Percentiles rank a stretch among this genome's conserved stretches.
phyloP scores from a whole-genome alignment of 2,329 filamentous ascomycete genomes.

The Fusarium sp. region DNA sequence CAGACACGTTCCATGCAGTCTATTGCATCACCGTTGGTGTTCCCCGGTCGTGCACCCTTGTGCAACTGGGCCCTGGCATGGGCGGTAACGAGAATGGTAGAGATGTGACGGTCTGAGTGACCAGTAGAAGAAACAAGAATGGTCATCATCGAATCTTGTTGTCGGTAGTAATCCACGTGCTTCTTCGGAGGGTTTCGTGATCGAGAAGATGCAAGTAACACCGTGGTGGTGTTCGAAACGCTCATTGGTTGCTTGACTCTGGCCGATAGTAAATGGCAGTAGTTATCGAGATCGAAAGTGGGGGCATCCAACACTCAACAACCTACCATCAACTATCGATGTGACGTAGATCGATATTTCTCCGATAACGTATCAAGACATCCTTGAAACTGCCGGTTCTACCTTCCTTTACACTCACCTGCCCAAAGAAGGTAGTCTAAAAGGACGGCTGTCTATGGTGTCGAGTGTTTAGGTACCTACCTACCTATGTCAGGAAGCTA shows the following conservation, averaged over 20 bases:
- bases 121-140: slow-evolving; percentile 24
- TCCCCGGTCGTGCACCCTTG: neutral
- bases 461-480: too few species aligned
- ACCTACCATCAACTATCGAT: neutral
- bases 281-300: slow-evolving; percentile 8
- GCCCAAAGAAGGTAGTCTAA: neutral
- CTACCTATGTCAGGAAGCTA: neutral
- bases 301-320: neutral
- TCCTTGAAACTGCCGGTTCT: neutral
- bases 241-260: slow-evolving; percentile 18
- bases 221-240: slow-evolving; percentile 5
- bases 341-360: slow-evolving; percentile 1
- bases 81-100: slow-evolving; percentile 25
- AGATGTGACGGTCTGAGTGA: slow-evolving; percentile 14
- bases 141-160: slow-evolving; percentile 36
- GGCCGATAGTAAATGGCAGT: slow-evolving; percentile 18
- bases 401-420: neutral
- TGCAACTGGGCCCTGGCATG: slow-evolving; percentile 6
- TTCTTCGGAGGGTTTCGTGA: neutral
- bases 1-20: slow-evolving; percentile 22
- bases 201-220: slow-evolving; percentile 3
- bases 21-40: slow-evolving; percentile 23
- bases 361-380: neutral
- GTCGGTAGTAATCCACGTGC: slow-evolving; percentile 24
- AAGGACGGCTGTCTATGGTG: fast-evolving